Conservation (phyloP, 768 basidiomycete species). For the Russula griseocarnosa region DNA sequence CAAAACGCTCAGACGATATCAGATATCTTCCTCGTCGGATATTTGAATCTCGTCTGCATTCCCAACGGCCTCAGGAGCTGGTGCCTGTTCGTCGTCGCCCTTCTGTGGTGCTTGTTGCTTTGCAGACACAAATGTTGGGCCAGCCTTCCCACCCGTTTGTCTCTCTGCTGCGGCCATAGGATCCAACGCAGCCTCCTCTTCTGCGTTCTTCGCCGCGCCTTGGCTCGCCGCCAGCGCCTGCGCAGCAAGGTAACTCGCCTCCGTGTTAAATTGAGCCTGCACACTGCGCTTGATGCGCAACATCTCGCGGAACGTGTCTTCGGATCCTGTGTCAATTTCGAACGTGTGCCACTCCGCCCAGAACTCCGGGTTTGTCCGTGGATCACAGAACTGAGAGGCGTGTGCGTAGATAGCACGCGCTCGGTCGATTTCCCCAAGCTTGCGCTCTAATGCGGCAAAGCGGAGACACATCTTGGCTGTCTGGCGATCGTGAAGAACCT, state of each 20-base stretch:
- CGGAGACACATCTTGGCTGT: conserved; percentile 98
- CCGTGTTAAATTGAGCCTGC: conserved; percentile 98
- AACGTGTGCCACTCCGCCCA: conserved; percentile 97
- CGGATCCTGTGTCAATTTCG: conserved; percentile 97
- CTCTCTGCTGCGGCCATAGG: conserved; percentile 86
- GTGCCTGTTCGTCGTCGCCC: conserved; percentile 30
- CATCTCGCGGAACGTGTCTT: conserved; percentile 97
- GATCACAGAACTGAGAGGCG: conserved; percentile 98
- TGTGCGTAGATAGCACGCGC: conserved; percentile 96
- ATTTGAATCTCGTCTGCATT: conserved; percentile 88
- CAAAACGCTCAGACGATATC: conserved; percentile 32
- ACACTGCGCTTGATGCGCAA: conserved; percentile 95
- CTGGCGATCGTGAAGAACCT: conserved; percentile 87
- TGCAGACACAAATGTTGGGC: conserved; percentile 76
- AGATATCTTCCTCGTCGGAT: conserved; percentile 68
- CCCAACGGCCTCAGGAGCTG: conserved; percentile 29
- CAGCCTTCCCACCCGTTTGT: conserved; percentile 51
- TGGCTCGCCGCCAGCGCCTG: conserved; percentile 74
- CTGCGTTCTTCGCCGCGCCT: conserved; percentile 47
- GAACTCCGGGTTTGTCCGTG: conserved; percentile 84
- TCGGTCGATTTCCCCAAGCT: conserved; percentile 97
- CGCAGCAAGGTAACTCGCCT: conserved; percentile 87
- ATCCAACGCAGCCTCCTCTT: conserved; percentile 48
- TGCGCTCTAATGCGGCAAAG: conserved; percentile 93
- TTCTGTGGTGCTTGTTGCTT: conserved; percentile 44